A percentile compares a stretch with the other conserved stretches of the same genome.
Evolutionary conservation across 306 rosid species (phyloP).

Genomic region (Corylus heterophylla): DNA sequence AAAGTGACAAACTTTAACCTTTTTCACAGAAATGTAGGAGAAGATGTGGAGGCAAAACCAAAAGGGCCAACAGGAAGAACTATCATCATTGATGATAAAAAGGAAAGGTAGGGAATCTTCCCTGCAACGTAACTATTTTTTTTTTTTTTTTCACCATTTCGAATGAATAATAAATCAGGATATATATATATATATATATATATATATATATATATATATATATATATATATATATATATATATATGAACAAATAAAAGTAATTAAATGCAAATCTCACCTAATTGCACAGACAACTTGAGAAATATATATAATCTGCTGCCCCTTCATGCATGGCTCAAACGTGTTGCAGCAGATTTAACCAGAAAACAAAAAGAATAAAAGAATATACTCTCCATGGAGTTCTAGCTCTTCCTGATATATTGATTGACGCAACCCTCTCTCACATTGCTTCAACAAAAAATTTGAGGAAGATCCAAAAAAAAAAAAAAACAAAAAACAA

Average conservation of each 20-base stretch:
- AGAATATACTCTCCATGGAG: neutral
- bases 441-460: neutral
- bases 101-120: slow-evolving; percentile 83
- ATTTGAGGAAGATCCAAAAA: neutral
- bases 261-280: slow-evolving; percentile 36
- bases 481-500: neutral
- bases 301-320: slow-evolving; percentile 19
- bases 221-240: too few species aligned
- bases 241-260: slow-evolving; percentile 1
- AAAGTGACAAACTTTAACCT: slow-evolving; percentile 77
- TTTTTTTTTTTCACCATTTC: slow-evolving; percentile 33
- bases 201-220: too few species aligned
- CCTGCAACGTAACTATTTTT: slow-evolving; percentile 39
- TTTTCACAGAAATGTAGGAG: slow-evolving; percentile 99
- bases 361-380: neutral
- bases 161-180: slow-evolving; percentile 36
- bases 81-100: slow-evolving; percentile 79
- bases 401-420: neutral
- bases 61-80: slow-evolving; percentile 66
- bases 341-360: slow-evolving; percentile 41
- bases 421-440: neutral
- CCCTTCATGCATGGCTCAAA: slow-evolving; percentile 59
- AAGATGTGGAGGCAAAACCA: slow-evolving; percentile 62
- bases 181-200: neutral
- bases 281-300: slow-evolving; percentile 47